Base-by-base conservation (phyloP, 208 protist species). In the Crithidia acanthocephali region DNA sequence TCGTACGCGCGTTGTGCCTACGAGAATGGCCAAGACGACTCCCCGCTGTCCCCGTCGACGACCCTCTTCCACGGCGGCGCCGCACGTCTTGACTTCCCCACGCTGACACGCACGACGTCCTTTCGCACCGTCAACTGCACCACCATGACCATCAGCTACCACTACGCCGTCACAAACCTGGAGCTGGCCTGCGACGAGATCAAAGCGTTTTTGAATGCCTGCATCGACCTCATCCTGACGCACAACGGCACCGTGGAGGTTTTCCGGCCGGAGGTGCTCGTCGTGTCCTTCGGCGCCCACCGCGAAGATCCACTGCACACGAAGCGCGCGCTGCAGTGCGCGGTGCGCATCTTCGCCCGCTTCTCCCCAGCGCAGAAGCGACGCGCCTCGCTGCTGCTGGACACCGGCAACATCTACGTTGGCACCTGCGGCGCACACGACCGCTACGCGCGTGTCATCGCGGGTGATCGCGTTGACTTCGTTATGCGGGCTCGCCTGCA, bases 211-310 rank as follows among this genome's bases (percentile, higher is more conserved):
- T 56, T 89, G 67, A 35, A 80, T n/a, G 22, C 56, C 15, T 42
- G 73, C 42, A 74, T 89, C 30, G 37, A 59, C 13, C 58, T 65
- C 20, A 59, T 78, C 9, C 45, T 84, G 51, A 37, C 48, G 6
- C 68, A 59, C 37, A 69, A 68, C 47, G 83, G 83, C 20, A 75
- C 79, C 15, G 50, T 90, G 53, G 87, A 93, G 61, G 48, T 82
- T 15, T 76, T 88, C 22, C 76, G 80, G 1, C 83, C 87, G 2
- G 83, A 90, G 30, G 48, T 81, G 28, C 56, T 81, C 48, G 50
- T 85, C 45, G 74, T 80, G 32, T 81, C 81, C 35, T 93, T 89
- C 42, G 85, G 85, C 35, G 79, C 84, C 45, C 85, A 87, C 55
- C 69, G 57, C 60, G 69, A 74, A 20, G 53, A 74, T 30, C 40